phyloP scores from a whole-genome alignment of 805 yeast genomes.

The Wickerhamomyces hampshirensis region DNA sequence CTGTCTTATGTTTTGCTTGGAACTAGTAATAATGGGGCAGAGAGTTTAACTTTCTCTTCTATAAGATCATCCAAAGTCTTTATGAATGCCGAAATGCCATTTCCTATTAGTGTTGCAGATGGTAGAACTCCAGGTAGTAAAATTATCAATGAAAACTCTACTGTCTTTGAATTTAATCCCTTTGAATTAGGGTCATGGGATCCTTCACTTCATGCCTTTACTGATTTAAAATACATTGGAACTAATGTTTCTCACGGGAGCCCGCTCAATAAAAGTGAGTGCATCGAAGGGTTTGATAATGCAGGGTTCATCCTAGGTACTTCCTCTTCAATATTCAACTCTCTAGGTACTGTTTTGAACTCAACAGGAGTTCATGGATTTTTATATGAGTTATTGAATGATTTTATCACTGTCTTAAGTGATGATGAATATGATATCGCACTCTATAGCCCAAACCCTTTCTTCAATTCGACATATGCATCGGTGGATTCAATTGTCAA shows the following conservation, averaged over 20 bases:
- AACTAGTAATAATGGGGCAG: conserved; percentile 54
- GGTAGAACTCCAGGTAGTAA: conserved; percentile 61
- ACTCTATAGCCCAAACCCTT: conserved; percentile 70
- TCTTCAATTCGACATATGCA: conserved; percentile 39
- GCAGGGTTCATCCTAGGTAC: conserved; percentile 79
- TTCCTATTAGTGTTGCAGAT: conserved; percentile 61
- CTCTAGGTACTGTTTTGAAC: conserved; percentile 45
- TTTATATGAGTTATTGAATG: conserved; percentile 39
- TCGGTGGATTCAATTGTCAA: conserved; percentile 33
- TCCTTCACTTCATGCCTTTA: conserved; percentile 58
- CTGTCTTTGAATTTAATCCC: conserved; percentile 58
- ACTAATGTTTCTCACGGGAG: conserved; percentile 54
- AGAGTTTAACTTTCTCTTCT: conserved; percentile 51
- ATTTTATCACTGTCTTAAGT: conserved; percentile 42
- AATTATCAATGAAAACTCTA: conserved; percentile 58
- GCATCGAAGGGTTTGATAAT: conserved; percentile 70
- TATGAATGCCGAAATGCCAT: conserved; percentile 59
- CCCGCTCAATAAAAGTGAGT: conserved; percentile 39
- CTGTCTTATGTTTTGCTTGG: conserved; percentile 69
- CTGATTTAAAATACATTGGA: conserved; percentile 65
- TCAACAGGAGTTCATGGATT: conserved; percentile 45
- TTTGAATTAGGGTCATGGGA: conserved; percentile 88
- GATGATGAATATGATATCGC: conserved; percentile 61
- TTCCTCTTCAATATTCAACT: conserved; percentile 74
- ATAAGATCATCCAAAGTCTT: conserved; percentile 57